Percentiles rank a stretch among this genome's conserved stretches.
Evolutionary conservation across 352 stramenopile species (phyloP).

Genomic region (Phytophthora kernoviae): DNA sequence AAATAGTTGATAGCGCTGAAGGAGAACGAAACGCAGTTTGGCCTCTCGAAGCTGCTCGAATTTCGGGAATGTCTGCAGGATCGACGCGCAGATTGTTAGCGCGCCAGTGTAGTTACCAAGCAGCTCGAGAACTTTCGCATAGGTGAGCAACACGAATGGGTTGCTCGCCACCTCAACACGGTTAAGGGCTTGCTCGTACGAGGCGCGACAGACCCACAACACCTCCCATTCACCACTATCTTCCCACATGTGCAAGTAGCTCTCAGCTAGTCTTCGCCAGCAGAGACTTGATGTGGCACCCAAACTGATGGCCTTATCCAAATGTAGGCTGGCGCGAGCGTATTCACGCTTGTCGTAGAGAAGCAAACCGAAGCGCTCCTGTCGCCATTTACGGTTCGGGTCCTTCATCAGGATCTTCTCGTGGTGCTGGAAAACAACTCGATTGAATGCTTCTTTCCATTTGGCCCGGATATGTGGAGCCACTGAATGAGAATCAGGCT

Average conservation of each 20-base stretch:
- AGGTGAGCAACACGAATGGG: conserved; percentile 53
- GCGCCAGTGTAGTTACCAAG: conserved; percentile 54
- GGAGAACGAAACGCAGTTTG: conserved; percentile 52
- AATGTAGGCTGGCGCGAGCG: conserved; percentile 43
- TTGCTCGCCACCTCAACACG: conserved; percentile 57
- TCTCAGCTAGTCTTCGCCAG: conserved; percentile 65
- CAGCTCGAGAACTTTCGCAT: conserved; percentile 55
- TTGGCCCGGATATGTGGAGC: conserved; percentile 24
- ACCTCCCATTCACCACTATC: conserved; percentile 55
- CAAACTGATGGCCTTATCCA: conserved; percentile 57
- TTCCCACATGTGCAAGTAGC: conserved; percentile 54
- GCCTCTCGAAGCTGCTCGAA: conserved; percentile 48
- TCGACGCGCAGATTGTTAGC: conserved; percentile 49
- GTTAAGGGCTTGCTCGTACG: conserved; percentile 60
- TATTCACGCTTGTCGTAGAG: conserved; percentile 53
- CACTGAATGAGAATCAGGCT: neutral
- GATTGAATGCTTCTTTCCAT: conserved; percentile 50
- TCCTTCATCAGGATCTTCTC: conserved; percentile 64
- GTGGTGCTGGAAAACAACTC: conserved; percentile 59
- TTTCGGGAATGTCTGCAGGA: conserved; percentile 58
- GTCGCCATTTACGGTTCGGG: conserved; percentile 60
- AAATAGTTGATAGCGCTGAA: conserved; percentile 67
- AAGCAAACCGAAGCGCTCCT: conserved; percentile 65
- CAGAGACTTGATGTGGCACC: conserved; percentile 41
- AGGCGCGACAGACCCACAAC: conserved; percentile 63